Evolutionary conservation across 306 rosid species (phyloP).

Genomic region (Abrus precatorius): DNA sequence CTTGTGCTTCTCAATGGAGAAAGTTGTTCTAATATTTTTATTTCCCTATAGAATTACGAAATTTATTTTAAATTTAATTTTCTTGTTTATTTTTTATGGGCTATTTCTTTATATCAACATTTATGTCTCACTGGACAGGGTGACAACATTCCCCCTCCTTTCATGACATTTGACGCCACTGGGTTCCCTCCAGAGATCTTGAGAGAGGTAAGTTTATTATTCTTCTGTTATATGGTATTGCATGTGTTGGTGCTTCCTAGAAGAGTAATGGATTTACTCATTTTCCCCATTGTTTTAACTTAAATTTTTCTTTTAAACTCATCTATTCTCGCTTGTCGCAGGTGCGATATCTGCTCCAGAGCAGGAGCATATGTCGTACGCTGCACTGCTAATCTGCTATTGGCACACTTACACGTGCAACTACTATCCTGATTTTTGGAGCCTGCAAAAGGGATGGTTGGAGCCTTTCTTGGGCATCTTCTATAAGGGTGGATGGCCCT

Average conservation of each 20-base stretch:
- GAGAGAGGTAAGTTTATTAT: constrained; percentile 82
- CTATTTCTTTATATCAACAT: constrained; percentile 45
- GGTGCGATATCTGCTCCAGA: constrained; percentile 99
- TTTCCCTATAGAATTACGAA: constrained; percentile 10
- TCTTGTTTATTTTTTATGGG: constrained; percentile 17
- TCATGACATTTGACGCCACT: constrained; percentile 87
- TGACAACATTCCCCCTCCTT: constrained; percentile 94
- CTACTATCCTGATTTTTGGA: constrained; percentile 95
- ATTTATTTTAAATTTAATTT: constrained; percentile 15
- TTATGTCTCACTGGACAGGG: constrained; percentile 70
- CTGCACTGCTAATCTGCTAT: constrained; percentile 97
- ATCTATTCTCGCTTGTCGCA: constrained; percentile 97
- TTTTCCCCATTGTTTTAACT: constrained; percentile 44
- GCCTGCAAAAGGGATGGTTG: constrained; percentile 99
- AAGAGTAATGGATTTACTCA: constrained; percentile 53
- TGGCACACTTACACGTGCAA: constrained; percentile 96
- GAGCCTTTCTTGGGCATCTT: constrained; percentile 98
- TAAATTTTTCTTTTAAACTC: constrained; percentile 71
- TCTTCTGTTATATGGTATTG: constrained; percentile 37
- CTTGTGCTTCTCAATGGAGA: background rate
- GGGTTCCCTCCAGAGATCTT: constrained; percentile 96
- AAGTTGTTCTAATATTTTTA: constrained; percentile 22
- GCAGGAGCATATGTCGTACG: constrained; percentile 99
- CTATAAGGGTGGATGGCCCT: constrained; percentile 94
- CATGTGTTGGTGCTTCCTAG: constrained; percentile 43